Percentiles rank a stretch among this genome's conserved stretches.
These are phyloP conservation scores for Trypanosoma mega DNA, from an alignment of 208 protist genomes.

Conservation along the genomic window DNA sequence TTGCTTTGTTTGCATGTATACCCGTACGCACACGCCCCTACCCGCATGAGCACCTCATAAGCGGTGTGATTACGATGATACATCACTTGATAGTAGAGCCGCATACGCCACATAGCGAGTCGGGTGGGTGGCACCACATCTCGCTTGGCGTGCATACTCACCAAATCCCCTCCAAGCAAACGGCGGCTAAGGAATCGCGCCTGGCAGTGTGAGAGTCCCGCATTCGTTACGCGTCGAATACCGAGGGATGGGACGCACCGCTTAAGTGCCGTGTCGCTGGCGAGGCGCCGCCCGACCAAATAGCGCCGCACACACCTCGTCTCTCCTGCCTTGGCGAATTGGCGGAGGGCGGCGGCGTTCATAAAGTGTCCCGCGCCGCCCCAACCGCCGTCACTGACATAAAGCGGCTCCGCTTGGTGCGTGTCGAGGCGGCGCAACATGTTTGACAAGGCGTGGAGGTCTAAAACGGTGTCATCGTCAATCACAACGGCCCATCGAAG, in stretches of 20 bases:
- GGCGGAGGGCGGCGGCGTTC: slow-evolving; percentile 18
- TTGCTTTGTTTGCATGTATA: slow-evolving; percentile 9
- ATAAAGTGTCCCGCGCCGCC: slow-evolving; percentile 29
- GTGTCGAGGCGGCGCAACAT: slow-evolving; percentile 16
- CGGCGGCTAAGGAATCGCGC: slow-evolving; percentile 15
- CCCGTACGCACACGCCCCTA: slow-evolving; percentile 15
- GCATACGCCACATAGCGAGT: slow-evolving; percentile 28
- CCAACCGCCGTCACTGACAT: slow-evolving; percentile 27
- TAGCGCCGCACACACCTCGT: slow-evolving; percentile 12
- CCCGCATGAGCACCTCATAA: slow-evolving; percentile 16
- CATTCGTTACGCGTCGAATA: slow-evolving; percentile 6
- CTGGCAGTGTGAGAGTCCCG: slow-evolving; percentile 23
- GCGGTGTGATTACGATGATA: slow-evolving; percentile 20
- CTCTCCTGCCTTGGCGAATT: not conserved
- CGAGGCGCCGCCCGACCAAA: slow-evolving; percentile 6
- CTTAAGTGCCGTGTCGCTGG: slow-evolving; percentile 23
- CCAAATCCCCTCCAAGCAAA: slow-evolving; percentile 15
- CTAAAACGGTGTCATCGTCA: slow-evolving; percentile 27
- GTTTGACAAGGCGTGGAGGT: slow-evolving; percentile 19
- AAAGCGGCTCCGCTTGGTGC: slow-evolving; percentile 4
- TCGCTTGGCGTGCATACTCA: slow-evolving; percentile 27
- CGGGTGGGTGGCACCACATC: slow-evolving; percentile 13
- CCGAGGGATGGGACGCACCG: slow-evolving; percentile 14
- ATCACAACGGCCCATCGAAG: slow-evolving; percentile 22
- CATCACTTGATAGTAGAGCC: slow-evolving; percentile 26